Evolutionary conservation across 495 filamentous ascomycete genomes (phyloP), one percentile per base, ranked within the genome.

Genomic region (Daldinia bambusicola): DNA sequence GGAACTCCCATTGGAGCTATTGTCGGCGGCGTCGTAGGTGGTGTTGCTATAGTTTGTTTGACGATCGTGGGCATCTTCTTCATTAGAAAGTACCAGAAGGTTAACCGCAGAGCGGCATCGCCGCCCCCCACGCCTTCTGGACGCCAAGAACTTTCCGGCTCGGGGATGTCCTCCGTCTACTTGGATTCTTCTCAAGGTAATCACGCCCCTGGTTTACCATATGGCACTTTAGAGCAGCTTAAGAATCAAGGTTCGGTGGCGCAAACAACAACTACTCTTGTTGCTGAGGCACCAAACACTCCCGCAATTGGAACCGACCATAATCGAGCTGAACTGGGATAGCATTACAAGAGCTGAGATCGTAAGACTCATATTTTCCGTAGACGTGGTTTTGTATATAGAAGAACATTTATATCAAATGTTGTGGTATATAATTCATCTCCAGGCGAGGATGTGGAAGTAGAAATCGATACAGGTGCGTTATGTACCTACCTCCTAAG

Each of bases 251-350:
- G 40, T 12, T 37, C 61, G 14, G 63, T 62, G 48, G 43, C 55
- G 9, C 55, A 72, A 10, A 32, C 51, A 16, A 10, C 26, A n/a
- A 32, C 51, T 7, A 10, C 26, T 3, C 61, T 41, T 6, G 9
- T 58, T 32, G 40, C 31, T 9, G 70, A 69, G 26, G 66, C 61
- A 20, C 65, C 66, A 3, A 61, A 55, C 55, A 69, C 60, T 5
- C 70, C 70, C 26, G 65, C 66, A 7, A 52, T 51, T 10, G 65
- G 70, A 26, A 65, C 70, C 8, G 51, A 34, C 9, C 40, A 69
- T 31, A 73, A 73, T 37, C 60, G 70, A 57, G 66, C 70, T 0
- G 65, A 73, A 45, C 52, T 73, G 6, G 38, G 34, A 22, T 69
- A 13, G 66, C 18, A 0, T 16, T 1, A 18, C 0, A 13, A 38